These are phyloP conservation scores for Ormosia emarginata DNA, from an alignment of 306 rosid genomes.

Conservation along the genomic window DNA sequence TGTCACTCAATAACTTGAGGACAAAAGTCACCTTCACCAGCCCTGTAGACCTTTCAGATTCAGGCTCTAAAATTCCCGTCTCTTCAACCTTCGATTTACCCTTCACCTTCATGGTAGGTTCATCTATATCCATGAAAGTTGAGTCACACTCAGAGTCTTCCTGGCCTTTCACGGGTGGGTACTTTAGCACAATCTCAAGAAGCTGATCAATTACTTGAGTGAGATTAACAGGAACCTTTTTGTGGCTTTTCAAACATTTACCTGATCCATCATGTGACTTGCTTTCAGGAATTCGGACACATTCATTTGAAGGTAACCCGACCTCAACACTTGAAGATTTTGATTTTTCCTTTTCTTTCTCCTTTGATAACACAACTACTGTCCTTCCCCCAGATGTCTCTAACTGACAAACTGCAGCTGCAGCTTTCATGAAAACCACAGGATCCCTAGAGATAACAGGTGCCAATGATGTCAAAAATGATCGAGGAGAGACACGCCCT, in stretches of 20 bases:
- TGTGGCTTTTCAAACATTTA: conserved; percentile 83
- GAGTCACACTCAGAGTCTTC: conserved; percentile 46
- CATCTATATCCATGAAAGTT: conserved; percentile 89
- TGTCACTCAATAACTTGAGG: conserved; percentile 89
- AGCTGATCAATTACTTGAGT: conserved; percentile 96
- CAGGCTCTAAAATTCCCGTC: conserved; percentile 51
- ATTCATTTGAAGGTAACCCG: conserved; percentile 69
- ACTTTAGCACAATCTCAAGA: conserved; percentile 88
- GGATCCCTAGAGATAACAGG: conserved; percentile 98
- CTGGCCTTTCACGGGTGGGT: conserved; percentile 52
- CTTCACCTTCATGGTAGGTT: conserved; percentile 81
- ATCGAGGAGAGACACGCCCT: conserved; percentile 73
- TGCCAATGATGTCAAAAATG: conserved; percentile 86
- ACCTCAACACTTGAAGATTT: conserved; percentile 62
- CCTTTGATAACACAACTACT: conserved; percentile 72
- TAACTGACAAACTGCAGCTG: conserved; percentile 82
- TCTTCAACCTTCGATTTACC: conserved; percentile 95
- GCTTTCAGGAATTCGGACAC: conserved; percentile 77
- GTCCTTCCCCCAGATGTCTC: conserved; percentile 95
- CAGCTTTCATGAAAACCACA: conserved; percentile 90
- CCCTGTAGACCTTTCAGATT: conserved; percentile 82
- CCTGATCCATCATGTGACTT: conserved; percentile 73
- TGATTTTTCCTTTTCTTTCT: conserved; percentile 85
- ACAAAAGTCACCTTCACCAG: conserved; percentile 93
- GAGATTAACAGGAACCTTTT: conserved; percentile 87